Evolutionary conservation across 495 filamentous ascomycete genomes (phyloP), one percentile per base, ranked within the genome.

Genomic region (Saxophila tyrrhenica): DNA sequence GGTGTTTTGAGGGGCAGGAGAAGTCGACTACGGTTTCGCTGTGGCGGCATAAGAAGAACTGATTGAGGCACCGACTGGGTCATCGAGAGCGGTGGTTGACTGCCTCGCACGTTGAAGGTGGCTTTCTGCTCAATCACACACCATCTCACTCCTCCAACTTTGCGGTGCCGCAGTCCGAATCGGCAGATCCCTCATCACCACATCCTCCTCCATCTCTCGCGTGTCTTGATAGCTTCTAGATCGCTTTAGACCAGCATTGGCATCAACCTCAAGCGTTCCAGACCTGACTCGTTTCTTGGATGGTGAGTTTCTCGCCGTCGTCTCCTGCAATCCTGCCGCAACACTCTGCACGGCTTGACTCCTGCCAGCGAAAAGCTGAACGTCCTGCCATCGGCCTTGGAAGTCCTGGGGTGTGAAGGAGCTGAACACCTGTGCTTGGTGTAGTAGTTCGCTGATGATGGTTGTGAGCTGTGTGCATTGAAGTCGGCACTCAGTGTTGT

Each of bases 291-390:
- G 29, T 13, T 35, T 35, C 29, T 35, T 35, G 29, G 7, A 35
- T 5, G 29, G 7, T 35, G 13, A 5, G 7, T 35, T 35, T 13
- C 13, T 35, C 29, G 29, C 13, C 7, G 29, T 7, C 13, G 29
- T 35, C 7, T 5, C 13, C 13, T 35, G 32, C 73, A 74, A 57
- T 75, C 94, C 59, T 88, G 94, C 65, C 77, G 91, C 17, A 94
- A 89, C 66, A 83, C 84, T 17, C 79, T 94, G 58, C 80, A 92
- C 65, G 78, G 77, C 50, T 76, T 94, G 20, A 84, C 87, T 55
- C 73, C 73, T 39, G 86, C 84, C 47, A 13, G 13, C 29, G 13
- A 35, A 29, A n/a, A 50, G 17, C 48, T 35, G 11, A 35, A 35
- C 24, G 22, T 50, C 21, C 48, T 25, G n/a, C 25, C 48, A 35